A percentile compares a stretch with the other conserved stretches of the same genome.
Conservation (phyloP, 257 asterid species). For the Ballota nigra region DNA sequence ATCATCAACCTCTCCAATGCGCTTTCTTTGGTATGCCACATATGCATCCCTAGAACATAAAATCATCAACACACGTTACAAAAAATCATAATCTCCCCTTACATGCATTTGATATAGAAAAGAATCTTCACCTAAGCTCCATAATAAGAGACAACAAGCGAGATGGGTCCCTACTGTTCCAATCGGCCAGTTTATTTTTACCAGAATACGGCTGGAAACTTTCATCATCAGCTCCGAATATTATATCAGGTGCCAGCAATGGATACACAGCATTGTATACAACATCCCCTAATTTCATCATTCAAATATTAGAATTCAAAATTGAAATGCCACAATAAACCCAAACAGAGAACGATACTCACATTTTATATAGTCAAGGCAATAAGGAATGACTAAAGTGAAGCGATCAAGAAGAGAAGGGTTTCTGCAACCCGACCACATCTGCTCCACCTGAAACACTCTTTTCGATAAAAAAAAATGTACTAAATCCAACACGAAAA, state of each 20-base stretch:
- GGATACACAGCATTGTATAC: slow-evolving; percentile 77
- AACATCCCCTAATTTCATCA: slow-evolving; percentile 72
- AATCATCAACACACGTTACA: slow-evolving; percentile 3
- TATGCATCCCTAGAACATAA: slow-evolving; percentile 59
- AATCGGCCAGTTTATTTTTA: slow-evolving; percentile 53
- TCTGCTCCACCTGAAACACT: slow-evolving; percentile 75
- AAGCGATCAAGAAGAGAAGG: slow-evolving; percentile 74
- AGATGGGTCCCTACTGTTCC: slow-evolving; percentile 79
- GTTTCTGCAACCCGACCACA: slow-evolving; percentile 87
- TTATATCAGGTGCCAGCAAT: slow-evolving; percentile 76
- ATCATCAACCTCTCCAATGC: slow-evolving; percentile 77
- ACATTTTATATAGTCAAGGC: slow-evolving; percentile 85
- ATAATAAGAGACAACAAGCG: slow-evolving; percentile 63
- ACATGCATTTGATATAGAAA: slow-evolving; percentile 4
- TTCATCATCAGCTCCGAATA: slow-evolving; percentile 82
- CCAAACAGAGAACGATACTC: slow-evolving; percentile 10
- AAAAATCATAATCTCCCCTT: slow-evolving; percentile 5
- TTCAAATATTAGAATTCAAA: slow-evolving; percentile 1
- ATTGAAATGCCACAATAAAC: neutral
- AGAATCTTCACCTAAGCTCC: slow-evolving; percentile 62
- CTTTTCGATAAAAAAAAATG: neutral
- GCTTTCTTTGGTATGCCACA: slow-evolving; percentile 63
- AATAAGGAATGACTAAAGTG: slow-evolving; percentile 77
- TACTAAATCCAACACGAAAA: neutral
- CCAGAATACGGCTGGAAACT: slow-evolving; percentile 55